Conservation (phyloP, 306 rosid species). For the Acacia confusa region DNA sequence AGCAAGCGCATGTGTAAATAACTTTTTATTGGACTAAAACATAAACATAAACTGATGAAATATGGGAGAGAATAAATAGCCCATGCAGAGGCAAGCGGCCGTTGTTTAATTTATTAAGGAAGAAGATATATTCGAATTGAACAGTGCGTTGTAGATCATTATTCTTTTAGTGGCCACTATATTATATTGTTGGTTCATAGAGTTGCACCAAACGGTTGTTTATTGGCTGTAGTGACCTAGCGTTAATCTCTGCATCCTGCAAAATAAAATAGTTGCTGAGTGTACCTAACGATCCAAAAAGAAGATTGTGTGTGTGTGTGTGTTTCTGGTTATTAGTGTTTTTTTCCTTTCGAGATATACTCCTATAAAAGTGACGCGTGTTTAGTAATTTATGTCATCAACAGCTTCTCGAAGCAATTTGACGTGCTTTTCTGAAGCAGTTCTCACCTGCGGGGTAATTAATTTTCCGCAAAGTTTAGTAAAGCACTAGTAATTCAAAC, state of each 20-base stretch:
- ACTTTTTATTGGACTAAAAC: not conserved
- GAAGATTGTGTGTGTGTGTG: not conserved
- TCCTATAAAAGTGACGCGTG: not conserved
- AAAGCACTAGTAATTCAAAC: not conserved
- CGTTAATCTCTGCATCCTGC: conserved; percentile 64
- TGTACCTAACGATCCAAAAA: not conserved
- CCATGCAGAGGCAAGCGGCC: not conserved
- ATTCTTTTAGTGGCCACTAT: too few relatives aligned
- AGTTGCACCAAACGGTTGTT: conserved; percentile 49
- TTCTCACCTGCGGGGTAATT: conserved; percentile 43
- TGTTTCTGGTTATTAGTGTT: not conserved
- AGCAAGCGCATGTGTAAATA: not conserved
- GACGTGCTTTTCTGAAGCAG: conserved; percentile 55
- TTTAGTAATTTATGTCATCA: conserved; percentile 64
- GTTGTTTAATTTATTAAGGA: too few relatives aligned
- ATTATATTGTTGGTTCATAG: conserved; percentile 23
- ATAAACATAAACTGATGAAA: not conserved
- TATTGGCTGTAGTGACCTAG: conserved; percentile 64
- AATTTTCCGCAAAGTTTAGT: not conserved
- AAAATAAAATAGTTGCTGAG: conserved; percentile 5
- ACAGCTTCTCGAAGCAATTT: conserved; percentile 56
- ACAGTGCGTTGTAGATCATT: not conserved
- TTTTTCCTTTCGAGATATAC: not conserved
- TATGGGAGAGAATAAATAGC: not conserved
- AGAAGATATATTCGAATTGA: not conserved